Evolutionary conservation across 169 alveolate species (phyloP), one percentile per base, ranked within the genome.

Genomic region (Babesia bigemina): DNA sequence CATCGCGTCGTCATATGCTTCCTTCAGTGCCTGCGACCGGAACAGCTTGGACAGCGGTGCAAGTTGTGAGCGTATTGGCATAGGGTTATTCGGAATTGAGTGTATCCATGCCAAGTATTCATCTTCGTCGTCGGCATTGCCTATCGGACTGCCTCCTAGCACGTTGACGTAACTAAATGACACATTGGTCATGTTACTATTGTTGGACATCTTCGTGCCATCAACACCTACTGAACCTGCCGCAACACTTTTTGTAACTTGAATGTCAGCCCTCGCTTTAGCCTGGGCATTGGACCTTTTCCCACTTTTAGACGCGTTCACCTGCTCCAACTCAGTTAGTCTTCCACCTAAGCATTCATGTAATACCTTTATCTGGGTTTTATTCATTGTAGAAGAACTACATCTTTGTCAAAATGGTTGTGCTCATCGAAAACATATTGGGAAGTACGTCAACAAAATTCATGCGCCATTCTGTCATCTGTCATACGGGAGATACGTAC

Each of bases 11-110:
- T 73, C 72, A 42, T 82, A 82, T 21, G 84, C 70, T 36, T 73
- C 82, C 62, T 53, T 72, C 19, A 82, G 75, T 11, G 29, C 75
- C 22, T 57, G 42, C 9, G 75, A 52, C 45, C 36, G 45, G 50
- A 82, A 65, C 29, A 82, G 53, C 78, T 74, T 73, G 13, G 89
- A 72, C n/a, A 82, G 26, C 1, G 89, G 89, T 4, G 89, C 85
- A 19, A 82, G 49, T 53, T 82, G 85, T 16, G 79, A 53, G 33
- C 85, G 66, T 45, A 82, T 82, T 19, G 89, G 89, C 89, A 82
- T 82, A 4, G 84, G 89, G 63, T 82, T 45, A 6, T 74, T 63
- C n/a, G 71, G 72, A 26, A 82, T 69, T 26, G 84, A 62, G 22
- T 82, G 28, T 11, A 71, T 74, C 89, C 89, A 82, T 65, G 24